Evolutionary conservation across 176 grass and related monocot species (phyloP).

Genomic region (Phoenix roebelenii): DNA sequence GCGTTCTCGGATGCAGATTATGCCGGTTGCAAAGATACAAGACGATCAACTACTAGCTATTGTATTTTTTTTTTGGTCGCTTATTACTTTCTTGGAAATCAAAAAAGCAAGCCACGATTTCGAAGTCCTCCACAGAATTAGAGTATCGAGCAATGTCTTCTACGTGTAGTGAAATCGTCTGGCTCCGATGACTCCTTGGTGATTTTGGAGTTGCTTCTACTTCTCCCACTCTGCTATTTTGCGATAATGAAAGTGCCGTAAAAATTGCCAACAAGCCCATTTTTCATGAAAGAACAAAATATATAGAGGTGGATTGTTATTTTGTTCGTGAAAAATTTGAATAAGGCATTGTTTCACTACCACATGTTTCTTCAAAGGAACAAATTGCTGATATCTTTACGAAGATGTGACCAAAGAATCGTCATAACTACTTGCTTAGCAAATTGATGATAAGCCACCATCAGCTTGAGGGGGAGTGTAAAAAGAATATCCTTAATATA

Average conservation of each 20-base stretch:
- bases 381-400: neutral
- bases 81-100: neutral
- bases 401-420: neutral
- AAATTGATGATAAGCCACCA: too few species aligned
- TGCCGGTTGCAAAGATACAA: neutral
- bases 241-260: neutral
- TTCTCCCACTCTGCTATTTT: neutral
- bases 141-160: neutral
- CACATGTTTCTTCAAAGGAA: neutral
- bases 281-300: neutral
- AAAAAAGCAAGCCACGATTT: neutral
- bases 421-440: too few species aligned
- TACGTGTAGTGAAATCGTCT: neutral
- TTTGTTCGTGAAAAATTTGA: neutral
- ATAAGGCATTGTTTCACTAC: neutral
- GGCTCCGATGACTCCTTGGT: neutral
- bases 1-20: neutral
- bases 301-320: neutral
- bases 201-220: neutral
- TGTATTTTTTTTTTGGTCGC: neutral
- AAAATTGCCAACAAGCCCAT: neutral
- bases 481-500: too few species aligned
- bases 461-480: too few species aligned
- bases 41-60: neutral
- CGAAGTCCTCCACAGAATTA: neutral